phyloP scores from a whole-genome alignment of 2,329 filamentous ascomycete species.

The Botrytis pseudocinerea region DNA sequence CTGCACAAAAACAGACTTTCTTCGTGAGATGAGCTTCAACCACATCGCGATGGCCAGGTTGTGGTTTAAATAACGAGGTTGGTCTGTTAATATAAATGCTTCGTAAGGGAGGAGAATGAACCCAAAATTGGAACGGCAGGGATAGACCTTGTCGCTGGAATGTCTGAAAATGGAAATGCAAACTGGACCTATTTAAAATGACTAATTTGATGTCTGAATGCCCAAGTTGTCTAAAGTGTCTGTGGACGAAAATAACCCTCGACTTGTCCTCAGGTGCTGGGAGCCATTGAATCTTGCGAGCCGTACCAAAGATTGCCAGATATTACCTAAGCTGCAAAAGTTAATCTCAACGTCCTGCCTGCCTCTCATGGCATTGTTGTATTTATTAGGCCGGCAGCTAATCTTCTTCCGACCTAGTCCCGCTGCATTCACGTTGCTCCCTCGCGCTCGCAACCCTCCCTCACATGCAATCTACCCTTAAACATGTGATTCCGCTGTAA shows the following conservation, averaged over 20 bases:
- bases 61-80: constrained; percentile 22
- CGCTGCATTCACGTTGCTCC: background rate
- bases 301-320: too few relatives aligned
- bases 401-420: background rate
- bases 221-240: background rate
- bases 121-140: background rate
- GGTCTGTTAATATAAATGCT: constrained; percentile 21
- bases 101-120: constrained; percentile 2
- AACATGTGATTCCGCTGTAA: background rate
- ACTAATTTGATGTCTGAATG: background rate
- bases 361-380: background rate
- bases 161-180: constrained; percentile 1
- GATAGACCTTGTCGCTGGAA: background rate
- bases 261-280: too few relatives aligned
- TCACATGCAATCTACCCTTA: background rate
- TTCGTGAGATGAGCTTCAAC: background rate
- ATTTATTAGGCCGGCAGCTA: background rate
- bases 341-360: background rate
- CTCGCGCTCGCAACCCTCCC: background rate
- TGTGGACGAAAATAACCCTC: background rate
- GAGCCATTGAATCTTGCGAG: too few relatives aligned
- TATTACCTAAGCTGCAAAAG: background rate
- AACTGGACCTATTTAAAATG: background rate
- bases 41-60: background rate
- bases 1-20: background rate